These are phyloP conservation scores for Trichoderma pleuroti DNA, from an alignment of 2,329 filamentous ascomycete genomes.

Conservation along the genomic window DNA sequence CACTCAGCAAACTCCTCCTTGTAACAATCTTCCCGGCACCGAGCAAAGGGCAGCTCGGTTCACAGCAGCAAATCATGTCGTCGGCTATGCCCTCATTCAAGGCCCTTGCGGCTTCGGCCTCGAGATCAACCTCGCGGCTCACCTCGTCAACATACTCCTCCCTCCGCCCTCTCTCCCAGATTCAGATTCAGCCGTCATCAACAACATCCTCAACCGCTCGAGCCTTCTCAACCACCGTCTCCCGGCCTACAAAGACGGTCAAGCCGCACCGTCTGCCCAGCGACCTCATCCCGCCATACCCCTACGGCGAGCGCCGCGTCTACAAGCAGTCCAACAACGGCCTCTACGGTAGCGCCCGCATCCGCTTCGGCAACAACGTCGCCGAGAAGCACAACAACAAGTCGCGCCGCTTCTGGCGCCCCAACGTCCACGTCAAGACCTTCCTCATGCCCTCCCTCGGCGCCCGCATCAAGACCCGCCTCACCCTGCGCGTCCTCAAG, in stretches of 20 bases:
- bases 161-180: neutral
- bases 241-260: slow-evolving; percentile 40
- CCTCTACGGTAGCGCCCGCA: slow-evolving; percentile 66
- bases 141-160: slow-evolving; percentile 18
- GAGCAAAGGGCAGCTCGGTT: neutral
- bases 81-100: slow-evolving; percentile 10
- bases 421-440: slow-evolving; percentile 67
- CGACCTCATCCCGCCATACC: slow-evolving; percentile 62
- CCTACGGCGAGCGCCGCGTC: slow-evolving; percentile 63
- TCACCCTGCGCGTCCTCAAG: slow-evolving; percentile 66
- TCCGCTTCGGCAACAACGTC: slow-evolving; percentile 78
- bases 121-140: slow-evolving; percentile 17
- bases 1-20: neutral
- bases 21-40: neutral
- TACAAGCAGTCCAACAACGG: slow-evolving; percentile 80
- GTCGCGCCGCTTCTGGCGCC: slow-evolving; percentile 68
- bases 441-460: slow-evolving; percentile 63
- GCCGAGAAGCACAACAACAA: slow-evolving; percentile 67
- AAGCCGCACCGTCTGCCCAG: slow-evolving; percentile 43
- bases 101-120: slow-evolving; percentile 1
- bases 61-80: neutral
- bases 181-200: neutral
- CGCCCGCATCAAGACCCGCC: slow-evolving; percentile 61
- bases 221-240: slow-evolving; percentile 38
- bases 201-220: slow-evolving; percentile 18